Conservation (phyloP, 306 rosid genomes). For the Prunus armeniaca region DNA sequence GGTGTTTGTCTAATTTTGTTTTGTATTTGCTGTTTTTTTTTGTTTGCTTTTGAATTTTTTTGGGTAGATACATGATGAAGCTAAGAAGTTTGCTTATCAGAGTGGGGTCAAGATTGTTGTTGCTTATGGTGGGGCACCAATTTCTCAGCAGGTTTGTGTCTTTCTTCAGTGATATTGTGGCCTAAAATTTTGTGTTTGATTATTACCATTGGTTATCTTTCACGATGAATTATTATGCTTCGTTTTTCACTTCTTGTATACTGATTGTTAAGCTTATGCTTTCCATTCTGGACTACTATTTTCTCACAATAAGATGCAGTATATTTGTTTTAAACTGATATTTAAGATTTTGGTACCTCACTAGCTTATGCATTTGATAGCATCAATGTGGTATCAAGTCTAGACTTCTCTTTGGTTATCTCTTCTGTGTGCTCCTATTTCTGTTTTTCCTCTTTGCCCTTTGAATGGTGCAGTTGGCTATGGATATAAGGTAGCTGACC, state of each 20-base stretch:
- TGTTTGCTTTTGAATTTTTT: background rate
- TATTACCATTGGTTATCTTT: background rate
- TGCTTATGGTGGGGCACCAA: constrained; percentile 38
- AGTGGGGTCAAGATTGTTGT: constrained; percentile 36
- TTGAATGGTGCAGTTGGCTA: background rate
- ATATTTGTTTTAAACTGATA: background rate
- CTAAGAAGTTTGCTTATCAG: constrained; percentile 33
- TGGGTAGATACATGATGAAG: constrained; percentile 36
- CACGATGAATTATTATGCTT: background rate
- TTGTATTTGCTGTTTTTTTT: background rate
- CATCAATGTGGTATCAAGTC: background rate
- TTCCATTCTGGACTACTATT: background rate
- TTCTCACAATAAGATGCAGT: background rate
- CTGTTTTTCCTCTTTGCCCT: background rate
- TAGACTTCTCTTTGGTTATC: background rate
- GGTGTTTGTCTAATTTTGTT: background rate
- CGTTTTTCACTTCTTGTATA: background rate
- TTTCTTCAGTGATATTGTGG: background rate
- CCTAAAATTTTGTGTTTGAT: background rate
- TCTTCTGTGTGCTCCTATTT: background rate
- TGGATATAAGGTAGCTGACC: background rate
- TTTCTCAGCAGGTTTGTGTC: constrained; percentile 31
- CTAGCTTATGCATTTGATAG: background rate
- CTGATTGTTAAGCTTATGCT: background rate
- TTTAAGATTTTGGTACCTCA: background rate